Evolutionary conservation across 177 flowering plant species (phyloP).

Genomic region (Vitis hybrid): DNA sequence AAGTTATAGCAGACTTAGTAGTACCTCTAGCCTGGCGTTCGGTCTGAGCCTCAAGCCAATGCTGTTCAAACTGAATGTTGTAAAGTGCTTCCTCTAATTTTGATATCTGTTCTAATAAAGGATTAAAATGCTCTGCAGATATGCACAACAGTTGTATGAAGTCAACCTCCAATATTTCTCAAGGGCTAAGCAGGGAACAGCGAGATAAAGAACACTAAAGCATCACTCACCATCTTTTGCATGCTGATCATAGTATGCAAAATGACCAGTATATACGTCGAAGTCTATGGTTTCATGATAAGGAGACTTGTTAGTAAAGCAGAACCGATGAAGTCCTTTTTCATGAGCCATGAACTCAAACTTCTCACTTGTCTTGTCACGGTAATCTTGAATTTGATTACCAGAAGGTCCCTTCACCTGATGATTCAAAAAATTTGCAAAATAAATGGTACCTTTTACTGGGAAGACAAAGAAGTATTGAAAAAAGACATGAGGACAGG

Average conservation of each 20-base stretch:
- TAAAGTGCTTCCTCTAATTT: conserved; percentile 86
- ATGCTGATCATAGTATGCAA: conserved; percentile 64
- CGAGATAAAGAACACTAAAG: background rate
- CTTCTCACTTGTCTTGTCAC: conserved; percentile 71
- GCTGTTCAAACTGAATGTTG: conserved; percentile 93
- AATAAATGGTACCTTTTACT: no score
- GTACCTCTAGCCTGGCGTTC: conserved; percentile 84
- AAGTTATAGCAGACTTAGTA: no score
- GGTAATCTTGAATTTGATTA: conserved; percentile 72
- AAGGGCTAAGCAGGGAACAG: background rate
- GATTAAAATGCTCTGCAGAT: conserved; percentile 80
- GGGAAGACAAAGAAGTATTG: no score
- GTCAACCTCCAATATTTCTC: background rate
- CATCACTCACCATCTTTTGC: conserved; percentile 75
- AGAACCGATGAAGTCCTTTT: conserved; percentile 68
- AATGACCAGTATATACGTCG: conserved; percentile 70
- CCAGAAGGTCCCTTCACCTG: conserved; percentile 85
- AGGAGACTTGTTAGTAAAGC: conserved; percentile 82
- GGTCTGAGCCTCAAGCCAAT: conserved; percentile 94
- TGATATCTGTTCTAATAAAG: conserved; percentile 74
- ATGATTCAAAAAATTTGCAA: background rate
- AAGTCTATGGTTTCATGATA: conserved; percentile 82
- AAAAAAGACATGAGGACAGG: no score
- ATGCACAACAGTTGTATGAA: background rate
- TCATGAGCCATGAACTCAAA: conserved; percentile 64